Evolutionary conservation across 768 basidiomycete genomes (phyloP).

Genomic region (Lentinula sp.): DNA sequence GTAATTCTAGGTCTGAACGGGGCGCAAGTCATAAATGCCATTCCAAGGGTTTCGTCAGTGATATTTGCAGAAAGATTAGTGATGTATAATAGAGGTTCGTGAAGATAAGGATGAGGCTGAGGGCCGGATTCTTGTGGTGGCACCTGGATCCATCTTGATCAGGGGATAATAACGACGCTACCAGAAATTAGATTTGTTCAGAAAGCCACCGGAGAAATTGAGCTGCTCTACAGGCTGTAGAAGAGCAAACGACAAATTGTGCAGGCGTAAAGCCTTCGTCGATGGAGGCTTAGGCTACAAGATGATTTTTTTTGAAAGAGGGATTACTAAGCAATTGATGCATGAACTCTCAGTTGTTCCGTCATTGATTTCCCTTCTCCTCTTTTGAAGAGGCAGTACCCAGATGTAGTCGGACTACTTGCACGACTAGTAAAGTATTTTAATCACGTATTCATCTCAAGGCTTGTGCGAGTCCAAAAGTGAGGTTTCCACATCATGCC

Average conservation of each 20-base stretch:
- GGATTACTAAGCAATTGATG: not conserved
- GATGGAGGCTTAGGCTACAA: not conserved
- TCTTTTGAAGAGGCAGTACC: too few species aligned
- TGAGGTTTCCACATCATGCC: not conserved
- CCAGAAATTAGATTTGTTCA: not conserved
- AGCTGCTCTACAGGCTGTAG: not conserved
- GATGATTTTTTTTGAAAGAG: not conserved
- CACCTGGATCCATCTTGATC: conserved; percentile 38
- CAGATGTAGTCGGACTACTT: too few species aligned
- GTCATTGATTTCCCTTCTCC: too few species aligned
- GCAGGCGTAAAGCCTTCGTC: not conserved
- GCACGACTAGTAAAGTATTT: too few species aligned
- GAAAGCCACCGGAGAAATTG: not conserved
- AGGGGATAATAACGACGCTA: not conserved
- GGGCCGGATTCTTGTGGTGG: conserved; percentile 25
- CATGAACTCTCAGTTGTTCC: not conserved
- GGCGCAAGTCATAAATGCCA: conserved; percentile 67
- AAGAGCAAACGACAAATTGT: not conserved
- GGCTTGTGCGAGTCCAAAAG: not conserved
- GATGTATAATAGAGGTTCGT: conserved; percentile 78
- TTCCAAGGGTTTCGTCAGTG: conserved; percentile 70
- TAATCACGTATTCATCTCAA: too few species aligned
- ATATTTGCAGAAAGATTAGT: conserved; percentile 70
- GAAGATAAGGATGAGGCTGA: conserved; percentile 76
- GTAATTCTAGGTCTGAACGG: conserved; percentile 77